Evolutionary conservation across 805 yeast species (phyloP).

Genomic region (Starmerella kuoi): DNA sequence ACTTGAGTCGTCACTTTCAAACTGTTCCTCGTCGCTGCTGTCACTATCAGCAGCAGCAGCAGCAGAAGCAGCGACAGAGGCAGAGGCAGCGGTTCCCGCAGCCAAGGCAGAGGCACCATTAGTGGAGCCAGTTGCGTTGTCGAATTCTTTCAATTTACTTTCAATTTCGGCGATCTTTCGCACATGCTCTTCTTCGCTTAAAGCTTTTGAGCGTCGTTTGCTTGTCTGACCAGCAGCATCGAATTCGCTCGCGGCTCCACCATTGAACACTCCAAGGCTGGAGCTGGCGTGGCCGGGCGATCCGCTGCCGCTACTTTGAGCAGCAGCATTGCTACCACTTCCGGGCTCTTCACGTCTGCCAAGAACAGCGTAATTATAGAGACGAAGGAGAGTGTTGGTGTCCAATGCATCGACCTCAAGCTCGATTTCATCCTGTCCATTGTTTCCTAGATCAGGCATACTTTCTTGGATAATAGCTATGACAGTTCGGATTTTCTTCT

Average conservation of each 20-base stretch:
- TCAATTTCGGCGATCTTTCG: slow-evolving; percentile 59
- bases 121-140: slow-evolving; percentile 26
- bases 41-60: slow-evolving; percentile 19
- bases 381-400: slow-evolving; percentile 64
- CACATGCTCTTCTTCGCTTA: slow-evolving; percentile 54
- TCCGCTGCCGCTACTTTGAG: background rate
- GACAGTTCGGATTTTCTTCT: slow-evolving; percentile 70
- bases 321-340: slow-evolving; percentile 3
- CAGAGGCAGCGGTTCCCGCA: slow-evolving; percentile 18
- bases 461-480: slow-evolving; percentile 73
- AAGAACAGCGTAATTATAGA: slow-evolving; percentile 67
- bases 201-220: slow-evolving; percentile 42
- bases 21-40: slow-evolving; percentile 23
- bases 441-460: slow-evolving; percentile 45
- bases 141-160: slow-evolving; percentile 63
- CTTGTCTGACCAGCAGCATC: background rate
- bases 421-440: slow-evolving; percentile 83
- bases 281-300: background rate
- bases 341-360: slow-evolving; percentile 21
- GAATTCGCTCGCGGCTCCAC: background rate
- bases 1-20: slow-evolving; percentile 23
- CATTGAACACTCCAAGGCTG: background rate
- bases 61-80: slow-evolving; percentile 11
- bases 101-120: slow-evolving; percentile 10
- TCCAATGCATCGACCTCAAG: slow-evolving; percentile 89